Conservation (phyloP, 2,329 filamentous ascomycete species). For the Penicillium sp. region DNA sequence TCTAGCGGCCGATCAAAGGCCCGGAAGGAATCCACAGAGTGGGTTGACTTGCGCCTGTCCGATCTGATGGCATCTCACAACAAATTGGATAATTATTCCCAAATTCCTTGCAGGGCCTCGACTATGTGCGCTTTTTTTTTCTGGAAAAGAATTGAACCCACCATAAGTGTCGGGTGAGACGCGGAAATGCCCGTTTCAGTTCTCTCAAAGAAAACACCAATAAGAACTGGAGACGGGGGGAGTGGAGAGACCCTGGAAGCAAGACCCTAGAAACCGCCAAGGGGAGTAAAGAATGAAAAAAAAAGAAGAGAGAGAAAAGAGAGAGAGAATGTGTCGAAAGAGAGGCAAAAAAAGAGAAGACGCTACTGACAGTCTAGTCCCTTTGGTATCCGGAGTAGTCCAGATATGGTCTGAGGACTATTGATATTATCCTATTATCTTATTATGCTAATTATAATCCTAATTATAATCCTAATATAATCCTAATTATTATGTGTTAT, state of each 20-base stretch:
- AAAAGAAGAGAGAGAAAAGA: background rate
- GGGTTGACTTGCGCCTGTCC: conserved; percentile 13
- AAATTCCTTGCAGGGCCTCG: conserved; percentile 14
- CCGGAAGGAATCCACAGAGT: conserved; percentile 26
- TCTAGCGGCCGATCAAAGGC: conserved; percentile 27
- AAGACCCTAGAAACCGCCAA: background rate
- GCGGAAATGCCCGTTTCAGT: conserved; percentile 4
- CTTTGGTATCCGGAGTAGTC: background rate
- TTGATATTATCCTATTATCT: background rate
- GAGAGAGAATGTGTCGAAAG: background rate
- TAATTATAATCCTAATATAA: background rate
- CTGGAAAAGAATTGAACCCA: background rate
- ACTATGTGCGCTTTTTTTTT: background rate
- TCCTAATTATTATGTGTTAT: background rate
- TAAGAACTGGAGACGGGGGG: conserved; percentile 10
- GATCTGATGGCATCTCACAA: conserved; percentile 14
- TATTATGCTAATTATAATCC: background rate
- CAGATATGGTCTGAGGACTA: background rate
- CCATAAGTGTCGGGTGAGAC: conserved; percentile 8
- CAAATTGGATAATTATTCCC: conserved; percentile 4
- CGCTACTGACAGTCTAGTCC: conserved; percentile 7
- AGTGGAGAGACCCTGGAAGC: conserved; percentile 14
- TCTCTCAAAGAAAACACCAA: conserved; percentile 7
- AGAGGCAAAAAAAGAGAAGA: background rate
- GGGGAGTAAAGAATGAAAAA: background rate